Evolutionary conservation across 2,329 filamentous ascomycete genomes (phyloP).

Genomic region (Colletotrichum lindemuthianum): DNA sequence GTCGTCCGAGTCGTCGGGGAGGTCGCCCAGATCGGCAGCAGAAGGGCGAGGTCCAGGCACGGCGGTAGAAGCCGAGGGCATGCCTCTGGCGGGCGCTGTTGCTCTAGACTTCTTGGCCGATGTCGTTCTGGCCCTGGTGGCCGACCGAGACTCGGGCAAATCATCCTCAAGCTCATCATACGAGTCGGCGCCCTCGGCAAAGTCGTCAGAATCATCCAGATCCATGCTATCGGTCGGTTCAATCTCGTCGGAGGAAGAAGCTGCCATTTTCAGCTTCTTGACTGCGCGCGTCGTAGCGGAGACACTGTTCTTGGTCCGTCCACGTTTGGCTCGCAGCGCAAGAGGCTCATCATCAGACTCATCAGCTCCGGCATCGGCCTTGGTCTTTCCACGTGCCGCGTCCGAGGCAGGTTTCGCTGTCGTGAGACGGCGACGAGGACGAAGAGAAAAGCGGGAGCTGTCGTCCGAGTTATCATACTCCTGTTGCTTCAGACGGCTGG

Average conservation of each 20-base stretch:
- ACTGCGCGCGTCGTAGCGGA: slow-evolving; percentile 36
- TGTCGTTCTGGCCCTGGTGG: slow-evolving; percentile 13
- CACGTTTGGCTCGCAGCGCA: slow-evolving; percentile 28
- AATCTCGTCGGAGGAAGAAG: slow-evolving; percentile 23
- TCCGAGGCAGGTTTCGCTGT: neutral
- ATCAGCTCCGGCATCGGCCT: slow-evolving; percentile 17
- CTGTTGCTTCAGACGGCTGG: slow-evolving; percentile 48
- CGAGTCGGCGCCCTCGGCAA: neutral
- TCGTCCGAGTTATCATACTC: slow-evolving; percentile 40
- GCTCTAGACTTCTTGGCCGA: slow-evolving; percentile 5
- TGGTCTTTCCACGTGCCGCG: neutral
- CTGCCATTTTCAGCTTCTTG: slow-evolving; percentile 29
- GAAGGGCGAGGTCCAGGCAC: neutral
- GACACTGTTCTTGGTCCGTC: slow-evolving; percentile 43
- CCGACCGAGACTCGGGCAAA: neutral
- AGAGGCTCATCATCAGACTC: slow-evolving; percentile 19
- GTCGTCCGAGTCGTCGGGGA: slow-evolving; percentile 16
- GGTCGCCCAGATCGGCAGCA: neutral
- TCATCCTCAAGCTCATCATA: slow-evolving; percentile 9
- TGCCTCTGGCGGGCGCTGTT: too few species aligned
- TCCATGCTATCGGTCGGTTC: slow-evolving; percentile 39
- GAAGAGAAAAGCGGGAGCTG: neutral
- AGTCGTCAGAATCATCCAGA: slow-evolving; percentile 16
- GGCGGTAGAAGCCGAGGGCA: neutral
- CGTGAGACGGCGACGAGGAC: neutral